Evolutionary conservation across 2,329 filamentous ascomycete genomes (phyloP).

Genomic region (Botrytis paeoniae): DNA sequence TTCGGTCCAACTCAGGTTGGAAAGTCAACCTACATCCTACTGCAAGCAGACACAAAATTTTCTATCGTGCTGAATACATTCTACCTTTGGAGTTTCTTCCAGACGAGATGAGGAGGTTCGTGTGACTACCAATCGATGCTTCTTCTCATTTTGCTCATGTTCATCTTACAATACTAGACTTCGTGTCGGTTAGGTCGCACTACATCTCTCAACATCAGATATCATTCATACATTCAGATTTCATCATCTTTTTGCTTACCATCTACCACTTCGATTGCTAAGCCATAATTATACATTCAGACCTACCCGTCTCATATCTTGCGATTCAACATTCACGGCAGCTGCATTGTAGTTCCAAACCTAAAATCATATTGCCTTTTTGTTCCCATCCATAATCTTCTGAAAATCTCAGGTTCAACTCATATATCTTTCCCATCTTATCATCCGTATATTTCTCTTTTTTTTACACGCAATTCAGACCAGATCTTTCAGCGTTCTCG

Average conservation of each 20-base stretch:
- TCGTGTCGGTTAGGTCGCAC: too few species aligned
- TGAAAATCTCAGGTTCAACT: background rate
- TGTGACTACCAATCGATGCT: background rate
- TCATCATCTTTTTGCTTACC: background rate
- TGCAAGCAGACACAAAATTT: background rate
- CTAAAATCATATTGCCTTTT: background rate
- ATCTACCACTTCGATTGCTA: background rate
- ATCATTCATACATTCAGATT: background rate
- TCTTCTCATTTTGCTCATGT: background rate
- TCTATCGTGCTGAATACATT: background rate
- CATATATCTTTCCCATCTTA: background rate
- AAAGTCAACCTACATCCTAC: background rate
- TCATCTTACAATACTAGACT: background rate
- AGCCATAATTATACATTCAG: background rate
- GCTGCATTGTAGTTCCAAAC: background rate
- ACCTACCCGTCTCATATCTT: background rate
- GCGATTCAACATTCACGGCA: background rate
- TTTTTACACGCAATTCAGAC: background rate
- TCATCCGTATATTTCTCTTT: background rate
- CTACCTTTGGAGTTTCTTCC: background rate
- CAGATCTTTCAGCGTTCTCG: background rate
- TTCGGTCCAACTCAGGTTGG: too few species aligned
- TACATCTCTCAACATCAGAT: background rate
- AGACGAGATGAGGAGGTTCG: background rate
- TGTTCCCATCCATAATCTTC: background rate